Evolutionary conservation across 306 rosid genomes (phyloP).

Genomic region (Castanospermum australe): DNA sequence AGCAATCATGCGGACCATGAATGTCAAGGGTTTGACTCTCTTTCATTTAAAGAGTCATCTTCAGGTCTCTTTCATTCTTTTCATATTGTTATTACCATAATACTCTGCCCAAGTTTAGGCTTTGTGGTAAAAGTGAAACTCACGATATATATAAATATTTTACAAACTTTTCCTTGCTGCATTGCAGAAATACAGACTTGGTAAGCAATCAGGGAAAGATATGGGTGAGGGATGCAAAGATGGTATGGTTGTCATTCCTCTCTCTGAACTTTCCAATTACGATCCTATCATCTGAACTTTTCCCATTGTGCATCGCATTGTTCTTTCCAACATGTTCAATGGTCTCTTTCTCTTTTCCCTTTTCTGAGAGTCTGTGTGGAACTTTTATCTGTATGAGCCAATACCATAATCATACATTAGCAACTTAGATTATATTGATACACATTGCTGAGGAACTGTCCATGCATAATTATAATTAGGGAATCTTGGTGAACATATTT

Average conservation of each 20-base stretch:
- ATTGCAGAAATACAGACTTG: constrained; percentile 94
- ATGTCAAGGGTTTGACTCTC: constrained; percentile 96
- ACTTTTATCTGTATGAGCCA: background rate
- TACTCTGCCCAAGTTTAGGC: background rate
- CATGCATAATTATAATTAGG: background rate
- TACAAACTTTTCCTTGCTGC: constrained; percentile 19
- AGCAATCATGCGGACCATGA: constrained; percentile 99
- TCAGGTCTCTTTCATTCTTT: constrained; percentile 58
- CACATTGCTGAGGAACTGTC: background rate
- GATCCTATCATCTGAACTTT: constrained; percentile 25
- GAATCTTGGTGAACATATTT: constrained; percentile 1
- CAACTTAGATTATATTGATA: background rate
- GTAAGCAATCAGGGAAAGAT: constrained; percentile 97
- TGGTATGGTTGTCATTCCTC: constrained; percentile 59
- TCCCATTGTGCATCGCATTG: background rate
- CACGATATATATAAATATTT: background rate
- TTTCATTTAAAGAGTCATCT: constrained; percentile 99
- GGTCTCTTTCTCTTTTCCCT: background rate
- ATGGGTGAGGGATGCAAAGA: constrained; percentile 83
- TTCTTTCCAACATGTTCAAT: constrained; percentile 2
- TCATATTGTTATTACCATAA: background rate
- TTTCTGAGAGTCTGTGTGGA: background rate
- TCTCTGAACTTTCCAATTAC: constrained; percentile 28
- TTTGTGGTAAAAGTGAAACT: constrained; percentile 24
- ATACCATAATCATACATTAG: background rate